Conservation (phyloP, 1,139 yeast species). For the Hansenula sp. region DNA sequence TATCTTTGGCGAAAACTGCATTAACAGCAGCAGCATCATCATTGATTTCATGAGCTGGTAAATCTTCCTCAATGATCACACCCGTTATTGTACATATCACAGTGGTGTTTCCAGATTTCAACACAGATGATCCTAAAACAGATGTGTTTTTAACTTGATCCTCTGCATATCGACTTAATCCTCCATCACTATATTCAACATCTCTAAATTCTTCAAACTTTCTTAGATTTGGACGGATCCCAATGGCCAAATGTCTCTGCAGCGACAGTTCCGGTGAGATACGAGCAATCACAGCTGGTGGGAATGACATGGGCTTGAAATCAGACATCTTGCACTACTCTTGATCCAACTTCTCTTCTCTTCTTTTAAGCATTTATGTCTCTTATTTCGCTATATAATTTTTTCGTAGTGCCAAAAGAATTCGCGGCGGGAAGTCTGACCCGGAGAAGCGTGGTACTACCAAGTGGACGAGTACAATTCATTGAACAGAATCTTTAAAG, state of each 20-base stretch:
- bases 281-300: constrained; percentile 79
- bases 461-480: too few species aligned
- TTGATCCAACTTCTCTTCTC: not conserved
- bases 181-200: constrained; percentile 41
- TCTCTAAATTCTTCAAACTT: constrained; percentile 70
- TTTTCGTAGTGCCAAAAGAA: not conserved
- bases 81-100: constrained; percentile 75
- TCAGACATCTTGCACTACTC: too few species aligned
- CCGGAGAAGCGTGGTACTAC: too few species aligned
- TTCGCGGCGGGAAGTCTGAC: too few species aligned
- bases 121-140: constrained; percentile 69
- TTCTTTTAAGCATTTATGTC: not conserved
- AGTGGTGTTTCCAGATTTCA: constrained; percentile 72
- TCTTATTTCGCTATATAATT: not conserved
- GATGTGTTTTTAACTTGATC: constrained; percentile 17
- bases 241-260: constrained; percentile 70
- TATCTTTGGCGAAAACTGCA: constrained; percentile 32
- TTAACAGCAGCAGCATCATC: constrained; percentile 36
- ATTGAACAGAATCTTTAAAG: too few species aligned
- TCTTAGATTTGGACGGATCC: constrained; percentile 72
- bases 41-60: constrained; percentile 30
- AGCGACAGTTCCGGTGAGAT: constrained; percentile 83
- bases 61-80: constrained; percentile 56
- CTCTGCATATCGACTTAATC: constrained; percentile 34
- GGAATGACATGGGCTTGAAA: constrained; percentile 38